Percentiles rank a stretch among this genome's conserved stretches.
These are phyloP conservation scores for Penicillium sp. DNA, from an alignment of 2,329 filamentous ascomycete genomes.

Conservation along the genomic window DNA sequence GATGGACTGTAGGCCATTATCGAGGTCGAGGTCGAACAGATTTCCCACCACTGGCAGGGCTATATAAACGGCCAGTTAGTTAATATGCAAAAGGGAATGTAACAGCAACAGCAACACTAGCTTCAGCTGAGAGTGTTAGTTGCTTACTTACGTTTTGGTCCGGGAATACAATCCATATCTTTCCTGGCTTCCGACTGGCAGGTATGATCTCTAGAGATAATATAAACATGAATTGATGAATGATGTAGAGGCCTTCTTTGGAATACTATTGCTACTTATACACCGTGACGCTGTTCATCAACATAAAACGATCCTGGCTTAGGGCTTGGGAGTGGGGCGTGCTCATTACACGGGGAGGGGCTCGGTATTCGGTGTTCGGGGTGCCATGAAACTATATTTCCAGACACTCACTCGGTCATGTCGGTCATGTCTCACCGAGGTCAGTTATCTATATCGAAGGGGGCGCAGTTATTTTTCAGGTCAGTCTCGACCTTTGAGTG, in stretches of 20 bases:
- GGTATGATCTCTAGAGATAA: not conserved
- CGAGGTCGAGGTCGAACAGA: not conserved
- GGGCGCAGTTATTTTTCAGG: too few relatives aligned
- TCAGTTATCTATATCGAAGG: too few relatives aligned
- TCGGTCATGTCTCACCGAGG: too few relatives aligned
- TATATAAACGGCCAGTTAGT: not conserved
- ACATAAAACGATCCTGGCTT: too few relatives aligned
- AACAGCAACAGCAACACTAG: not conserved
- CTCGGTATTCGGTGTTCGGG: too few relatives aligned
- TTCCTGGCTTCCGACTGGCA: not conserved
- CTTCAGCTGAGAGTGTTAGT: not conserved
- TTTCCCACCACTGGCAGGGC: not conserved
- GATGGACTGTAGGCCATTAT: not conserved
- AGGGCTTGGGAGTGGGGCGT: too few relatives aligned
- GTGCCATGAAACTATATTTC: too few relatives aligned
- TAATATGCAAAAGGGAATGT: not conserved
- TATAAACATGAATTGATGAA: not conserved
- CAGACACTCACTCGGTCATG: too few relatives aligned
- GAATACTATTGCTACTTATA: not conserved
- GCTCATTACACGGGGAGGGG: too few relatives aligned
- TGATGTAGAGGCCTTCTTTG: not conserved
- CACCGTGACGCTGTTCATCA: not conserved
- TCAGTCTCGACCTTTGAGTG: too few relatives aligned
- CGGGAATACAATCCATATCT: not conserved
- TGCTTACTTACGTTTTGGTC: not conserved